Evolutionary conservation across 208 protist genomes (phyloP).

Genomic region (Leishmania major): DNA sequence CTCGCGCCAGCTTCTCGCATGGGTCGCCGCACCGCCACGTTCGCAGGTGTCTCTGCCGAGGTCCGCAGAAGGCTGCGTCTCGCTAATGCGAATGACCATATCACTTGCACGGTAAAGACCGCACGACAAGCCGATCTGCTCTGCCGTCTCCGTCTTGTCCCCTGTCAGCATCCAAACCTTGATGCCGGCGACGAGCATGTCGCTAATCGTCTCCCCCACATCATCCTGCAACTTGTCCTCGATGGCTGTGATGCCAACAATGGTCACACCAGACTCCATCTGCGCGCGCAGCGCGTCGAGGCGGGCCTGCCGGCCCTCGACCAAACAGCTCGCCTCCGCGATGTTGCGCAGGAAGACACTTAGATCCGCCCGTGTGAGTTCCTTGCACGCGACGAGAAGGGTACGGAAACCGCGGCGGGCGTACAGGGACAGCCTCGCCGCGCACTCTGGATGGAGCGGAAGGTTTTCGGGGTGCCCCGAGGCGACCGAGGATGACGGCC

Average conservation of each 20-base stretch:
- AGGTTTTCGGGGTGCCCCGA: not conserved
- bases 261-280: slow-evolving; percentile 86
- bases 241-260: slow-evolving; percentile 96
- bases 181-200: slow-evolving; percentile 80
- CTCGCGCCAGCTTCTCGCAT: slow-evolving; percentile 14
- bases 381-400: slow-evolving; percentile 71
- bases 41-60: not conserved
- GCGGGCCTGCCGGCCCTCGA: slow-evolving; percentile 44
- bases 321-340: slow-evolving; percentile 36
- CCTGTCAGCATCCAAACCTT: slow-evolving; percentile 98
- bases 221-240: slow-evolving; percentile 97
- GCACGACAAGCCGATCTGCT: slow-evolving; percentile 94
- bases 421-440: slow-evolving; percentile 55
- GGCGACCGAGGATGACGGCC: not conserved
- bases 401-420: slow-evolving; percentile 75
- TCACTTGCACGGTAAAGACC: slow-evolving; percentile 58
- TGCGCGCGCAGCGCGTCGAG: slow-evolving; percentile 48
- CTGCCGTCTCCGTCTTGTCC: slow-evolving; percentile 98
- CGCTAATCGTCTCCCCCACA: slow-evolving; percentile 90
- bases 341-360: slow-evolving; percentile 36
- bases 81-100: slow-evolving; percentile 49
- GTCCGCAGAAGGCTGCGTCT: not conserved
- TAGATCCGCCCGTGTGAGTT: slow-evolving; percentile 47
- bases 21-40: slow-evolving; percentile 17
- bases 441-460: slow-evolving; percentile 24